A percentile compares a stretch with the other conserved stretches of the same genome.
phyloP scores from a whole-genome alignment of 148 eudicot genomes.

The Polygonum aviculare region DNA sequence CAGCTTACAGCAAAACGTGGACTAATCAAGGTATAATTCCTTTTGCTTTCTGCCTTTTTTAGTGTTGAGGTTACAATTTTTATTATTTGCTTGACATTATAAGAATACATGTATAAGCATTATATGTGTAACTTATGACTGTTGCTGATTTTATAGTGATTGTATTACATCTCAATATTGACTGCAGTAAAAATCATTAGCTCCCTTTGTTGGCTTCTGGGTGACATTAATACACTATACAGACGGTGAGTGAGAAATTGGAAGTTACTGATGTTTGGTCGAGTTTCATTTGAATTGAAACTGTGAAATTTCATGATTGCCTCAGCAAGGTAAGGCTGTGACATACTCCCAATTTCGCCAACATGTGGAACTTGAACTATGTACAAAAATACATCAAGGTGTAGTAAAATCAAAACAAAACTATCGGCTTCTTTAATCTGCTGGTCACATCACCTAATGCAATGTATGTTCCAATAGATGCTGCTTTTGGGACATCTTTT shows the following conservation, averaged over 20 bases:
- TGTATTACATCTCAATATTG: neutral
- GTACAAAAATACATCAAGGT: no score
- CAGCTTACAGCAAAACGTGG: slow-evolving; percentile 62
- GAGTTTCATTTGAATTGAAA: no score
- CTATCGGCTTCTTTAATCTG: neutral
- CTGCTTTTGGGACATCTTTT: neutral
- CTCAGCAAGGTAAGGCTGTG: no score
- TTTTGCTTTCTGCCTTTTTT: neutral
- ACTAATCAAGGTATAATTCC: slow-evolving; percentile 50
- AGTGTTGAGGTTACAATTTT: neutral
- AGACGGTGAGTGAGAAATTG: neutral
- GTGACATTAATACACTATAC: no score
- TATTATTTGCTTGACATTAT: neutral
- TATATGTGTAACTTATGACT: neutral
- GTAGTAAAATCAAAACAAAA: no score
- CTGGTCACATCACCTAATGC: neutral
- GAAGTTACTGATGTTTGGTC: neutral
- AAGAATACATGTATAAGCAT: neutral
- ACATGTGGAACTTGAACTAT: no score
- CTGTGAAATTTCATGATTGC: no score
- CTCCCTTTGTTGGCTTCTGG: no score
- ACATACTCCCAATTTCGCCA: no score
- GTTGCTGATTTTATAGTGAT: neutral
- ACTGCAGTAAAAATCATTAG: neutral
- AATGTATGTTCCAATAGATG: neutral